phyloP scores from a whole-genome alignment of 2,329 filamentous ascomycete genomes.

The Penicillium sclerotiorum region DNA sequence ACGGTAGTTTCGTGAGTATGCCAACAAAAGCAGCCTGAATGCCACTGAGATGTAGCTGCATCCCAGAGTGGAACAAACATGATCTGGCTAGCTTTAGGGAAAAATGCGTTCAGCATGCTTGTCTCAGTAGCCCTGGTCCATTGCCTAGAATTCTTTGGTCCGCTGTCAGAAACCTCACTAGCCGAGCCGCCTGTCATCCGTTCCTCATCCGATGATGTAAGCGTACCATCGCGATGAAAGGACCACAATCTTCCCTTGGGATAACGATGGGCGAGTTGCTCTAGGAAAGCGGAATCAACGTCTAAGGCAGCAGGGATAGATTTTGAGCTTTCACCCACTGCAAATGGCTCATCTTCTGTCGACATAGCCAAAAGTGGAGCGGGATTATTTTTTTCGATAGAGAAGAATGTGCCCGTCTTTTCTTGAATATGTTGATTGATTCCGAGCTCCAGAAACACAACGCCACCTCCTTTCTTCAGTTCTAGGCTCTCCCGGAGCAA shows the following conservation, averaged over 20 bases:
- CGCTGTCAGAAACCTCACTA: background rate
- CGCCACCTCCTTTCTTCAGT: slow-evolving; percentile 48
- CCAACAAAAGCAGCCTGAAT: slow-evolving; percentile 48
- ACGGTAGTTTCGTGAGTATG: slow-evolving; percentile 33
- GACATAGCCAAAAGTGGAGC: background rate
- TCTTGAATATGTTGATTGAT: too few relatives aligned
- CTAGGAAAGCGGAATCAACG: background rate
- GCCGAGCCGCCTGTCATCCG: slow-evolving; percentile 12
- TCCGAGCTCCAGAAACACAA: slow-evolving; percentile 30
- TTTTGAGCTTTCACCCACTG: background rate
- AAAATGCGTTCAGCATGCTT: slow-evolving; percentile 33
- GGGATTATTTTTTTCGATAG: background rate
- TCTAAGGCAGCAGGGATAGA: background rate
- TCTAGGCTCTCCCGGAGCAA: slow-evolving; percentile 50
- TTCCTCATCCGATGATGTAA: slow-evolving; percentile 18
- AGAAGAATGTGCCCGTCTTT: background rate
- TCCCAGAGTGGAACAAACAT: slow-evolving; percentile 56
- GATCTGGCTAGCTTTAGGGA: slow-evolving; percentile 49
- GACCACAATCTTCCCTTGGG: background rate
- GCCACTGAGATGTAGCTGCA: slow-evolving; percentile 48
- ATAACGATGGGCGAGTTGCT: background rate
- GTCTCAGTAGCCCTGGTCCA: background rate
- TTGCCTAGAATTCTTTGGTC: too few relatives aligned
- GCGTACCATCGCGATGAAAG: background rate
- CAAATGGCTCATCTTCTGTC: background rate